Percentiles rank a stretch among this genome's conserved stretches.
Evolutionary conservation across 2,329 filamentous ascomycete genomes (phyloP).

Genomic region (Trichoderma koningii): DNA sequence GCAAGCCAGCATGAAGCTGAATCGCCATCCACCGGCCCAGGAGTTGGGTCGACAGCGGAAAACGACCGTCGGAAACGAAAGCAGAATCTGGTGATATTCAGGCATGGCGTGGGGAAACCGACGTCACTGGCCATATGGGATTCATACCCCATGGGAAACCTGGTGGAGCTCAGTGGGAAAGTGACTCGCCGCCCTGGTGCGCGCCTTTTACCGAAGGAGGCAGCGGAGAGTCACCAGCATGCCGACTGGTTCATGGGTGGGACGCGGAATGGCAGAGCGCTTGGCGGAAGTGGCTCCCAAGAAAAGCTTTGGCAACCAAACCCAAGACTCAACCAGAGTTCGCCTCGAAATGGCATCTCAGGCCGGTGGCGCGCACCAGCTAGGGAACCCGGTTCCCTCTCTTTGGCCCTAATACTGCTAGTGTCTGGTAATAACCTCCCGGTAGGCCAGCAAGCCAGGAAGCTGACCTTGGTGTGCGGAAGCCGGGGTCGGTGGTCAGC

Average conservation of each 20-base stretch:
- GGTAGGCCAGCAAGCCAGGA: background rate
- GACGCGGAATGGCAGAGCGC: background rate
- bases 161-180: constrained; percentile 16
- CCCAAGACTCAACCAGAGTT: background rate
- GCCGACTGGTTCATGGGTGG: background rate
- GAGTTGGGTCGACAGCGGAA: background rate
- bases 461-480: constrained; percentile 3
- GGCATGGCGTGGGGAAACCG: constrained; percentile 24
- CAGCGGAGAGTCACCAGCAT: constrained; percentile 4
- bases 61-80: background rate
- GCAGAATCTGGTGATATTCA: background rate
- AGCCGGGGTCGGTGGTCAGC: constrained; percentile 1
- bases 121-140: constrained; percentile 26
- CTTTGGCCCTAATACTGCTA: constrained; percentile 4
- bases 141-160: constrained; percentile 1
- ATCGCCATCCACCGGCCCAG: background rate
- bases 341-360: background rate
- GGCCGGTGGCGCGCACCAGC: constrained; percentile 14
- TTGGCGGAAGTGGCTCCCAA: background rate
- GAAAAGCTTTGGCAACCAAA: background rate
- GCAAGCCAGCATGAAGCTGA: background rate
- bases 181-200: background rate
- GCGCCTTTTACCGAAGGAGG: background rate
- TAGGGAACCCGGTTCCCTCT: constrained; percentile 20
- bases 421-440: background rate